phyloP scores from a whole-genome alignment of 495 filamentous ascomycete species.

The Aspergillus haitiensis region DNA sequence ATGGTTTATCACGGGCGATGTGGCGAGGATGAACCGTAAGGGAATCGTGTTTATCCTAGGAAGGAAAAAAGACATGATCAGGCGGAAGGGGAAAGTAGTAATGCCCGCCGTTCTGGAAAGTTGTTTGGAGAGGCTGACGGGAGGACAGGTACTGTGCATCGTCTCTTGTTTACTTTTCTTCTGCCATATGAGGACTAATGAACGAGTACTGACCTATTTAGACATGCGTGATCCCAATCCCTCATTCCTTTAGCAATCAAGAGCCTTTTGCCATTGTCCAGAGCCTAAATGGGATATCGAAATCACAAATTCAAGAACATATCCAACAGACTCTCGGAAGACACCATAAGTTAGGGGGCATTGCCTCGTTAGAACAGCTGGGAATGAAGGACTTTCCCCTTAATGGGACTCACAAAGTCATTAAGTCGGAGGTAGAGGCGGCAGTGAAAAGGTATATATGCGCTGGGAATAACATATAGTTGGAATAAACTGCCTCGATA shows the following conservation, averaged over 20 bases:
- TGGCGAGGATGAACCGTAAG: too few relatives aligned
- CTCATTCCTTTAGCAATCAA: neutral
- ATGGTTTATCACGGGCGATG: too few relatives aligned
- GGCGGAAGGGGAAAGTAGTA: too few relatives aligned
- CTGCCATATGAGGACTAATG: too few relatives aligned
- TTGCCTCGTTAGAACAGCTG: neutral
- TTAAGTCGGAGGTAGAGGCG: neutral
- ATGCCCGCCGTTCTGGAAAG: too few relatives aligned
- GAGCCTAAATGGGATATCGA: neutral
- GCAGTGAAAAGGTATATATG: neutral
- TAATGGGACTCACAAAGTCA: constrained; percentile 3
- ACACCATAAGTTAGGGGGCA: neutral
- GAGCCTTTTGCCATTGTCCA: neutral
- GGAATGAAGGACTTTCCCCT: constrained; percentile 1
- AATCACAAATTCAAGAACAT: constrained; percentile 1
- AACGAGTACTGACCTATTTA: neutral
- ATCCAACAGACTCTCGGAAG: neutral
- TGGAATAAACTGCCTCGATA: too few relatives aligned
- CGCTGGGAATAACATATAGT: too few relatives aligned
- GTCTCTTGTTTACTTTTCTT: neutral
- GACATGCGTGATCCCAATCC: constrained; percentile 1
- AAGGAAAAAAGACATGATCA: too few relatives aligned
- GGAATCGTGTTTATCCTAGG: too few relatives aligned
- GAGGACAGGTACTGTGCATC: neutral
- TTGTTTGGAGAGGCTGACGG: too few relatives aligned